A percentile compares a stretch with the other conserved stretches of the same genome.
Conservation (phyloP, 257 asterid species). For the Solanum sejunctum region DNA sequence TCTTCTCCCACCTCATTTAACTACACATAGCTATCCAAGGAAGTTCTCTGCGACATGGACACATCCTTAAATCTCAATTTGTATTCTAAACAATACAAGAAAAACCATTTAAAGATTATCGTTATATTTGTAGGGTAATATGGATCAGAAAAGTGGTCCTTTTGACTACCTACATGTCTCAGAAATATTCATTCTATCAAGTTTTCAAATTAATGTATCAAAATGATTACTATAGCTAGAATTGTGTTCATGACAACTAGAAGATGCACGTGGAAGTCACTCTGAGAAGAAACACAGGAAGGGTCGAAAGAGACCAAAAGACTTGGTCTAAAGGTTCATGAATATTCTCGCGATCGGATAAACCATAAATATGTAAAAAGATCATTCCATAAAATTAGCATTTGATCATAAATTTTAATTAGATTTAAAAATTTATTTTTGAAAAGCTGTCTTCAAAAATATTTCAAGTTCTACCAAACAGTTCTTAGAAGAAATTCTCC, state of each 20-base stretch:
- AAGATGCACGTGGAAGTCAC: neutral
- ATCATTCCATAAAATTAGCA: neutral
- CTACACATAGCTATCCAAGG: neutral
- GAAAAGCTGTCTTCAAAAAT: too few species aligned
- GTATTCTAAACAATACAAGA: neutral
- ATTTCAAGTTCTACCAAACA: too few species aligned
- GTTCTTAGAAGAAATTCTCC: neutral
- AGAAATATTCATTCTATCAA: neutral
- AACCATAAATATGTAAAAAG: neutral
- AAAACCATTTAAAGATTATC: neutral
- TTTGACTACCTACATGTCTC: neutral
- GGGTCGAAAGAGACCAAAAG: neutral
- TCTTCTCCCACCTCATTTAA: neutral
- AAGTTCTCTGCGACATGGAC: neutral
- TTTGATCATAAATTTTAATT: neutral
- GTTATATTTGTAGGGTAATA: neutral
- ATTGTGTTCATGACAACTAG: neutral
- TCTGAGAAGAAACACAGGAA: neutral
- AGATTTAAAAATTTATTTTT: too few species aligned
- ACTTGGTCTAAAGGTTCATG: neutral
- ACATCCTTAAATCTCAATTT: neutral
- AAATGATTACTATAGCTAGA: neutral
- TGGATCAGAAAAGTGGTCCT: neutral
- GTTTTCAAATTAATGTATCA: neutral
- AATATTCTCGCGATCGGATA: neutral